Evolutionary conservation across 306 rosid genomes (phyloP).

Genomic region (Mimosa bimucronata): DNA sequence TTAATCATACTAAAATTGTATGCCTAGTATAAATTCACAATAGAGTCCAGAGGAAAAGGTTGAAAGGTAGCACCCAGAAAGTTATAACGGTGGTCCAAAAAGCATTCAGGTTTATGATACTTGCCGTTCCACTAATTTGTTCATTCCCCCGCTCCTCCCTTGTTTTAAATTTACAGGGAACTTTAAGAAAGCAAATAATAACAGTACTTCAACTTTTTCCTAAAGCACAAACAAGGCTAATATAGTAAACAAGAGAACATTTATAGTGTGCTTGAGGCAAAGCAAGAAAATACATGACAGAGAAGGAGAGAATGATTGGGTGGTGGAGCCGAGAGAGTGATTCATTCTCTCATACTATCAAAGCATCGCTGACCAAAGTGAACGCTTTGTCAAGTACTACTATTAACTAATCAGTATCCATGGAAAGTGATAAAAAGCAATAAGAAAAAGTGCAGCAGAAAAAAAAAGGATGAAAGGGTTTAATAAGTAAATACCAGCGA

Average conservation of each 20-base stretch:
- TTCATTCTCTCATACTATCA: slow-evolving; percentile 12
- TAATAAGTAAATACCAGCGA: slow-evolving; percentile 51
- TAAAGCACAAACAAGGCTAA: neutral
- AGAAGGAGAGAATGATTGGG: neutral
- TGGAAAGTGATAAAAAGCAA: neutral
- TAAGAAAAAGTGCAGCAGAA: neutral
- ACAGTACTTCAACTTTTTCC: neutral
- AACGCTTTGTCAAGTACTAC: neutral
- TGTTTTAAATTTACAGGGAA: neutral
- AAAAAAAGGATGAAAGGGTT: neutral
- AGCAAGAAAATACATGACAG: neutral
- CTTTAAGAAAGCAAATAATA: slow-evolving; percentile 2
- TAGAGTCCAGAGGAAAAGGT: slow-evolving; percentile 21
- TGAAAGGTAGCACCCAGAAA: slow-evolving; percentile 22
- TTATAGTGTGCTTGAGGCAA: neutral
- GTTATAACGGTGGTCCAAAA: slow-evolving; percentile 21
- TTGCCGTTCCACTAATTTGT: slow-evolving; percentile 15
- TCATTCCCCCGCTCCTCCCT: neutral
- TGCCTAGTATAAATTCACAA: slow-evolving; percentile 1
- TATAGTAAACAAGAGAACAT: neutral
- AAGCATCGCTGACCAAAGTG: neutral
- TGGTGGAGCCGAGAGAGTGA: neutral
- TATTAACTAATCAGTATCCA: neutral
- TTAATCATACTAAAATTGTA: slow-evolving; percentile 31
- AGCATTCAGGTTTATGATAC: too few relatives aligned